These are phyloP conservation scores for Nannochloropsis salina DNA, from an alignment of 108 stramenopile genomes.

Conservation along the genomic window DNA sequence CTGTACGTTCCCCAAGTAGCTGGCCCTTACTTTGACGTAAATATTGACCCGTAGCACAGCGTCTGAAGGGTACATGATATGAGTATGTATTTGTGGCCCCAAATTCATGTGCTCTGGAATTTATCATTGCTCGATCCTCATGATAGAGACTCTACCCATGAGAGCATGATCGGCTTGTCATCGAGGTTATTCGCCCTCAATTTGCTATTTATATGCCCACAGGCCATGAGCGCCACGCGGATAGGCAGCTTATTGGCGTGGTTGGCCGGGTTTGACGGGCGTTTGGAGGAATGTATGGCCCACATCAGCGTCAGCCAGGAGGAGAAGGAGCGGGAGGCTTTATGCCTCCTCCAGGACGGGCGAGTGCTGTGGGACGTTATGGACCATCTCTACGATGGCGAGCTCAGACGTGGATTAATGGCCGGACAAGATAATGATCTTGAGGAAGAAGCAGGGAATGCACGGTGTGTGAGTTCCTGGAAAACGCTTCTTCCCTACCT, in stretches of 20 bases:
- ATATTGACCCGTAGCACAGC: too few species aligned
- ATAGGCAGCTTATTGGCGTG: not conserved
- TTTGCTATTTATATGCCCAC: too few species aligned
- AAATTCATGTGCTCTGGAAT: too few species aligned
- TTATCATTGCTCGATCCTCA: too few species aligned
- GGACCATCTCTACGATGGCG: not conserved
- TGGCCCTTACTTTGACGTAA: too few species aligned
- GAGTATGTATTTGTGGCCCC: too few species aligned
- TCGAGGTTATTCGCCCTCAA: too few species aligned
- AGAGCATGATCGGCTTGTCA: too few species aligned
- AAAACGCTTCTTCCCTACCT: not conserved
- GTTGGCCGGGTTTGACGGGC: not conserved
- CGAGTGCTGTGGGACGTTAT: not conserved
- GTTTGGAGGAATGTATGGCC: not conserved
- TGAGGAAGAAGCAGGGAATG: not conserved
- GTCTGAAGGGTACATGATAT: too few species aligned
- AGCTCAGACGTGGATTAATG: not conserved
- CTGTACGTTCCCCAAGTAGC: too few species aligned
- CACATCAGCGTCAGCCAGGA: not conserved
- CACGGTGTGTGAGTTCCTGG: not conserved
- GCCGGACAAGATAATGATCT: not conserved
- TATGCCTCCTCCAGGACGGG: not conserved
- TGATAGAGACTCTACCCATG: too few species aligned
- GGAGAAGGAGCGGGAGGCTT: not conserved
- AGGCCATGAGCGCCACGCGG: not conserved